These are phyloP conservation scores for Stagonosporopsis rhizophila DNA, from an alignment of 2,329 filamentous ascomycete species.

Conservation along the genomic window DNA sequence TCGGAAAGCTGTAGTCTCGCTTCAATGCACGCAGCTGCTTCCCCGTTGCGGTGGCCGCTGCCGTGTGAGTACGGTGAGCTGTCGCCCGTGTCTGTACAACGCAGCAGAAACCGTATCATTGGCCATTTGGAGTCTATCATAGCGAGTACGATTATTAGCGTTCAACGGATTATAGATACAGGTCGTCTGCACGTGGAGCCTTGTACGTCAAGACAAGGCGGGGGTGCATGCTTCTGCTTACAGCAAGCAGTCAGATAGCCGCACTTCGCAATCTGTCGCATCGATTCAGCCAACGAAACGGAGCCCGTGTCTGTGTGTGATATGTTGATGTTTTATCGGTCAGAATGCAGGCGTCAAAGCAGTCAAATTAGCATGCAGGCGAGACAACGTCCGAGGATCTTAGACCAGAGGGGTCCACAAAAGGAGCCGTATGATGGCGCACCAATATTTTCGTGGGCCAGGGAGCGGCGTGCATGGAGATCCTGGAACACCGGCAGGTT, in stretches of 20 bases:
- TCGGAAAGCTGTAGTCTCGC: constrained; percentile 26
- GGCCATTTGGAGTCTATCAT: neutral
- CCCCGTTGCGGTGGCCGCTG: constrained; percentile 30
- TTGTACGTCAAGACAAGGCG: neutral
- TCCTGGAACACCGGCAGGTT: constrained; percentile 14
- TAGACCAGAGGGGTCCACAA: constrained; percentile 10
- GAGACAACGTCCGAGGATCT: constrained; percentile 3
- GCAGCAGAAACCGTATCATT: constrained; percentile 16
- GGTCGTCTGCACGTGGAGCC: neutral
- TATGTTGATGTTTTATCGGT: constrained; percentile 12
- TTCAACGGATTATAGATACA: neutral
- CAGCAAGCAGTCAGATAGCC: neutral
- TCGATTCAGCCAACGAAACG: constrained; percentile 6
- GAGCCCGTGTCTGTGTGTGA: neutral
- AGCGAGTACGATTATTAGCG: neutral
- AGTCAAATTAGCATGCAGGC: constrained; percentile 8
- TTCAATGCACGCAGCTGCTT: constrained; percentile 22
- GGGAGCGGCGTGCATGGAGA: constrained; percentile 11
- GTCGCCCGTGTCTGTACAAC: constrained; percentile 20
- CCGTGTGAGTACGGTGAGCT: constrained; percentile 25
- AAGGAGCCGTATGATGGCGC: constrained; percentile 15
- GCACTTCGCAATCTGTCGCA: neutral
- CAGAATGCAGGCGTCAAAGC: constrained; percentile 16
- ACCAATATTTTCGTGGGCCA: constrained; percentile 14
- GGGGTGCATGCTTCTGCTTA: neutral